Percentiles rank a stretch among this genome's conserved stretches.
These are phyloP conservation scores for Entoloma clypeatum DNA, from an alignment of 1,284 basidiomycete genomes.

Conservation along the genomic window DNA sequence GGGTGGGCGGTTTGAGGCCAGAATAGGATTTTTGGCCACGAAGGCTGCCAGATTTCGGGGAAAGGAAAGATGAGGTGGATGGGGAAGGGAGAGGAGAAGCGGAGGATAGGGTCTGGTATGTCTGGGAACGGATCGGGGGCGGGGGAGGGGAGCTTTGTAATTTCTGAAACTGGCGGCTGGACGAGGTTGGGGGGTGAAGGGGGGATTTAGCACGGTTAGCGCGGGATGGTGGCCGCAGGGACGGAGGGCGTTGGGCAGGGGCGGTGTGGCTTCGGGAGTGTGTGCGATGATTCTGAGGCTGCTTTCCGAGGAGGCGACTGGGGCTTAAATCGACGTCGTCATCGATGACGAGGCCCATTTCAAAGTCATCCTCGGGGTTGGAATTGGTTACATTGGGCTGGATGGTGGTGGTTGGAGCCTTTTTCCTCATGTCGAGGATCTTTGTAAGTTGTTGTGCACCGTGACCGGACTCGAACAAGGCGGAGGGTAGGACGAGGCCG, in stretches of 20 bases:
- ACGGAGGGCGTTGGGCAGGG: conserved; percentile 47
- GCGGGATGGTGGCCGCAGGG: conserved; percentile 57
- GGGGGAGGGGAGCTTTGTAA: conserved; percentile 63
- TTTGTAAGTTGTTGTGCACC: conserved; percentile 63
- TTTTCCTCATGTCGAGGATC: conserved; percentile 74
- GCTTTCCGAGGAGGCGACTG: conserved; percentile 57
- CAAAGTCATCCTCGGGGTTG: conserved; percentile 77
- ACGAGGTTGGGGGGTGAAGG: conserved; percentile 59
- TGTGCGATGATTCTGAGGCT: conserved; percentile 43
- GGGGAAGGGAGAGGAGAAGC: conserved; percentile 41
- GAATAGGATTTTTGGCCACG: conserved; percentile 79
- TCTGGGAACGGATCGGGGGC: conserved; percentile 51
- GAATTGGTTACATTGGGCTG: conserved; percentile 50
- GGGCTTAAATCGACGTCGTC: conserved; percentile 78
- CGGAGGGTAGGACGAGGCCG: conserved; percentile 71
- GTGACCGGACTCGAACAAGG: conserved; percentile 67
- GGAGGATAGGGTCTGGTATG: conserved; percentile 55
- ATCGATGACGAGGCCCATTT: conserved; percentile 75
- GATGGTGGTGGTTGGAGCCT: conserved; percentile 44
- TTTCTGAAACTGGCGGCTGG: conserved; percentile 61
- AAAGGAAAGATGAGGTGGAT: conserved; percentile 48
- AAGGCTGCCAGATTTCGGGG: conserved; percentile 65
- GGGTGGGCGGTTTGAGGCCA: conserved; percentile 67
- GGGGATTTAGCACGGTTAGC: conserved; percentile 67
- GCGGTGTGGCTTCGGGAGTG: conserved; percentile 53